Base-by-base conservation (phyloP, 352 stramenopile species). In the Albugo laibachii region DNA sequence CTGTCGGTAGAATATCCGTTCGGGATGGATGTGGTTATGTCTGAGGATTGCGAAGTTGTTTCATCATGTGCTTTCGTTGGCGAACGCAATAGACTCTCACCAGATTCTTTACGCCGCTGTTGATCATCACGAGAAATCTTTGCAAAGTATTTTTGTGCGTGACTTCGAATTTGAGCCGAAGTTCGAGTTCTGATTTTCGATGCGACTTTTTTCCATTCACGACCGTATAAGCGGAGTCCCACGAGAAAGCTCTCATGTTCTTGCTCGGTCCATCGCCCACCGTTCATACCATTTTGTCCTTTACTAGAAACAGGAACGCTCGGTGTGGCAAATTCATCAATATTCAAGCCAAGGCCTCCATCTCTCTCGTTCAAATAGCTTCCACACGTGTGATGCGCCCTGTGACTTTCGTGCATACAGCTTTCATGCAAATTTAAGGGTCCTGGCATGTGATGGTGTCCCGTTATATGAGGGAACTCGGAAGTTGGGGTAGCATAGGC, bases 181-280 rank as follows among this genome's bases (percentile, higher is more conserved):
- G 75, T 87, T n/a, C 78, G 70, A 1, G 78, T 88, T 59, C 85
- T 85, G 51, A 91, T 88, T 58, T 85, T 87, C 43, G 69, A 74
- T n/a, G 78, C 78, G 13, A 91, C 75, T 65, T 95, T 96, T 59
- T 98, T 98, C 95, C 95, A 99, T 59, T 98, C 87, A 38, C 93
- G 92, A 5, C 94, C 94, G 56, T 97, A 97, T 16, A 91, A 57
- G 15, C 81, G 68, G 13, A 98, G 69, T 10, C 92, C 93, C 19
- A 74, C 66, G 16, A 98, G 71, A 57, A 98, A 98, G 40, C 79
- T 87, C 56, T 96, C 67, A 55, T 98, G 93, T 59, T 98, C 92
- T 66, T 92, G 68, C 21, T 85, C 62, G 1, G 88, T 97, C 93
- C 93, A 98, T 38, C 92, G 75, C 12, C 93, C 93, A 45, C 73